These are phyloP conservation scores for Anacardium occidentale DNA, from an alignment of 345 rosid genomes.

Conservation along the genomic window DNA sequence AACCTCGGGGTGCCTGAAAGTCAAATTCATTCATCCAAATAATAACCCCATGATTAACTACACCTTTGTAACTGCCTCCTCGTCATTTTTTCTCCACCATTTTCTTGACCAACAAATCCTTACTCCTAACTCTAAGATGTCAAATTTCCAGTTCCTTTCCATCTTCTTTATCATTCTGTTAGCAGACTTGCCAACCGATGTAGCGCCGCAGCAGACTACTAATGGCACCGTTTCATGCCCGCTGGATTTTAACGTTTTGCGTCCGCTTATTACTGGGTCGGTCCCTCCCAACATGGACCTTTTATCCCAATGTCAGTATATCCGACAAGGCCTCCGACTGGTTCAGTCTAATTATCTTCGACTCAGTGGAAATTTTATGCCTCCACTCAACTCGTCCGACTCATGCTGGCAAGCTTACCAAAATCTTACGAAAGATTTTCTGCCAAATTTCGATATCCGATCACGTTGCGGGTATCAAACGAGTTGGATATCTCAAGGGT, in stretches of 20 bases:
- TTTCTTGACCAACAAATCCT: too few species aligned
- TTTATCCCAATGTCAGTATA: slow-evolving; percentile 47
- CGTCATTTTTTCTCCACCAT: not conserved
- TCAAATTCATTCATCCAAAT: too few species aligned
- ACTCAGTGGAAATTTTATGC: slow-evolving; percentile 52
- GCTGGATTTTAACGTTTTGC: slow-evolving; percentile 58
- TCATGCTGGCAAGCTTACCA: slow-evolving; percentile 71
- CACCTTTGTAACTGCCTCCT: not conserved
- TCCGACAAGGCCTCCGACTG: slow-evolving; percentile 73
- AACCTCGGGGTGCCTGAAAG: too few species aligned
- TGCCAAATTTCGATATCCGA: slow-evolving; percentile 52
- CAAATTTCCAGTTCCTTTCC: slow-evolving; percentile 15
- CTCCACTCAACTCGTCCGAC: slow-evolving; percentile 51
- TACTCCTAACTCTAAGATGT: slow-evolving; percentile 27
- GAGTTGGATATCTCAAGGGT: slow-evolving; percentile 71
- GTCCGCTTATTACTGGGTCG: slow-evolving; percentile 24
- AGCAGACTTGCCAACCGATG: slow-evolving; percentile 6
- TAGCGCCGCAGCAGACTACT: slow-evolving; percentile 21
- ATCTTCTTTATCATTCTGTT: slow-evolving; percentile 22
- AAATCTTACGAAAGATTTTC: slow-evolving; percentile 29
- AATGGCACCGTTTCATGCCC: slow-evolving; percentile 55
- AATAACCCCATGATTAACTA: too few species aligned
- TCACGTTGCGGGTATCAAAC: slow-evolving; percentile 67
- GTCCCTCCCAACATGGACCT: not conserved
- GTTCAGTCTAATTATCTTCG: slow-evolving; percentile 61